phyloP scores from a whole-genome alignment of 352 stramenopile genomes.

The Phytophthora pinifolia region DNA sequence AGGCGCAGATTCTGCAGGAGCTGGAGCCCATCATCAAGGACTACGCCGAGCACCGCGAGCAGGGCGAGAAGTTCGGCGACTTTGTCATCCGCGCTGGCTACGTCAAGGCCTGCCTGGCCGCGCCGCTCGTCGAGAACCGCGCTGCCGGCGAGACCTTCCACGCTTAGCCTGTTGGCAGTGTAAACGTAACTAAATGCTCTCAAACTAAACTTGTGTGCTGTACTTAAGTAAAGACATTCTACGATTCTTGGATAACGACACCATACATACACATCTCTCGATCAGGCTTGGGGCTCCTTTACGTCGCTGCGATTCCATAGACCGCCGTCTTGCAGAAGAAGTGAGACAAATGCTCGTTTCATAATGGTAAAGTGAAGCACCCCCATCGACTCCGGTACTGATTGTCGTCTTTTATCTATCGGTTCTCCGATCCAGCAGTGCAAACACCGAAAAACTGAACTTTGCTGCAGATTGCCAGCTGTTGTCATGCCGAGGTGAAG shows the following conservation, averaged over 20 bases:
- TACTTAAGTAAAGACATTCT: too few relatives aligned
- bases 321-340: too few relatives aligned
- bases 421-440: slow-evolving; percentile 4
- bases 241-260: too few relatives aligned
- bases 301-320: slow-evolving; percentile 4
- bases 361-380: too few relatives aligned
- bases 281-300: background rate
- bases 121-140: slow-evolving; percentile 59
- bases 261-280: too few relatives aligned
- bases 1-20: slow-evolving; percentile 74
- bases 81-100: slow-evolving; percentile 79
- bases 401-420: too few relatives aligned
- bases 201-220: background rate
- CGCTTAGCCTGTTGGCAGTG: slow-evolving; percentile 24
- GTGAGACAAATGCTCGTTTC: too few relatives aligned
- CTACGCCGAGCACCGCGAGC: slow-evolving; percentile 63
- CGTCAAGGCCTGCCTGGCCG: slow-evolving; percentile 66
- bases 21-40: slow-evolving; percentile 77
- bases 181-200: slow-evolving; percentile 18
- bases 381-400: too few relatives aligned
- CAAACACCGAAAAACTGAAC: slow-evolving; percentile 14
- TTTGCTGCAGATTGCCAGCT: slow-evolving; percentile 19
- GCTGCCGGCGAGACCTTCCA: slow-evolving; percentile 74
- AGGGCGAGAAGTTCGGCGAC: slow-evolving; percentile 82
- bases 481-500: slow-evolving; percentile 16